phyloP scores from a whole-genome alignment of 2,329 filamentous ascomycete genomes.

The Aspergillus calidoustus region DNA sequence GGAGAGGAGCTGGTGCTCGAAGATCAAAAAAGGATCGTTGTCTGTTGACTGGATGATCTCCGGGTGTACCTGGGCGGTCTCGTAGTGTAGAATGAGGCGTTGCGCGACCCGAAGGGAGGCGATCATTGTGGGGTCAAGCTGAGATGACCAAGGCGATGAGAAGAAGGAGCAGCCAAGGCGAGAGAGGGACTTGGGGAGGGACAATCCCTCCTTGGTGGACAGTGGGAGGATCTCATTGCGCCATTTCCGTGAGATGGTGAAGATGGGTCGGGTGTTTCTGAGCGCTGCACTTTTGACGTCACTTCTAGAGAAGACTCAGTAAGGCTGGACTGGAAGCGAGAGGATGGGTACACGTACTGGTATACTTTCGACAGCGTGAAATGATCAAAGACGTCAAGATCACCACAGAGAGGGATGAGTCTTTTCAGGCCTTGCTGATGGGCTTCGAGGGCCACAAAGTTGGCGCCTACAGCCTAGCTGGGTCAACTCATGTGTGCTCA shows the following conservation, averaged over 20 bases:
- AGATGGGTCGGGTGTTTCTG: conserved; percentile 13
- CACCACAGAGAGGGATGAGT: conserved; percentile 21
- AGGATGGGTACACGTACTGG: conserved; percentile 15
- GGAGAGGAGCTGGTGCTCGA: conserved; percentile 5
- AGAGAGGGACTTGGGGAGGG: not conserved
- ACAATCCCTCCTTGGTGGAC: not conserved
- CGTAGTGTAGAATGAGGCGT: conserved; percentile 22
- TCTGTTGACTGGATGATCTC: conserved; percentile 22
- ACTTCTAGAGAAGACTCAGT: conserved; percentile 8
- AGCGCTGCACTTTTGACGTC: conserved; percentile 20
- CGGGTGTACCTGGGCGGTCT: conserved; percentile 13
- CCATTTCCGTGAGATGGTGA: conserved; percentile 20
- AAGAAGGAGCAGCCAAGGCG: not conserved
- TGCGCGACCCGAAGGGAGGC: conserved; percentile 12
- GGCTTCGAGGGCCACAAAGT: conserved; percentile 20
- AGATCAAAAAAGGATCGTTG: conserved; percentile 23
- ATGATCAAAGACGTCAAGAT: conserved; percentile 22
- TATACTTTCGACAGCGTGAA: conserved; percentile 24
- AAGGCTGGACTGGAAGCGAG: too few relatives aligned
- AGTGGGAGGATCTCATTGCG: conserved; percentile 20
- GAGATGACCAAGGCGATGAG: not conserved
- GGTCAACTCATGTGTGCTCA: not conserved
- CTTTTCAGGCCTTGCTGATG: conserved; percentile 23
- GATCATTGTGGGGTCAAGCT: conserved; percentile 1
- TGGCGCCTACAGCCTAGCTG: conserved; percentile 23